These are phyloP conservation scores for Hymenoscyphus infarciens DNA, from an alignment of 2,329 filamentous ascomycete genomes.

Conservation along the genomic window DNA sequence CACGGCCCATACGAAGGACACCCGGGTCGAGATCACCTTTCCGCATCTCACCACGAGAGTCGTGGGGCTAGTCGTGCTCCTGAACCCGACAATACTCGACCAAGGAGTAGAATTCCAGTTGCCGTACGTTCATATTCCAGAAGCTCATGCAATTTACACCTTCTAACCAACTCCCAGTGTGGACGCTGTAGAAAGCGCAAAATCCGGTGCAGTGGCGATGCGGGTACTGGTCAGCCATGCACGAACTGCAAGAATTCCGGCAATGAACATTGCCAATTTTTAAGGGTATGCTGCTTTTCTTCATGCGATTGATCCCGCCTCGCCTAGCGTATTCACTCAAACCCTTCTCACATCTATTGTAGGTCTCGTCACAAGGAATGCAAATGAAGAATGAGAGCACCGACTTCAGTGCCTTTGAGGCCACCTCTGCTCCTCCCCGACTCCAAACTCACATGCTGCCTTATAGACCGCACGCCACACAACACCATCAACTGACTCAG, in stretches of 20 bases:
- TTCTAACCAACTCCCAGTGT: constrained; percentile 55
- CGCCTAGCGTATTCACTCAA: not conserved
- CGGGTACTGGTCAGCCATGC: constrained; percentile 71
- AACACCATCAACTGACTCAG: constrained; percentile 10
- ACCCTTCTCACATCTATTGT: constrained; percentile 16
- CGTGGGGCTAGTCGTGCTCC: constrained; percentile 23
- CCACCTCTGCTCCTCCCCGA: constrained; percentile 24
- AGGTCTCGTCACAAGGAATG: constrained; percentile 32
- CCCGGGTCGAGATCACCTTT: constrained; percentile 19
- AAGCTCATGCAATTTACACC: not conserved
- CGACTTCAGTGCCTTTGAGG: constrained; percentile 26
- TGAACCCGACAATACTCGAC: constrained; percentile 27
- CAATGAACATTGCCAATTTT: constrained; percentile 68
- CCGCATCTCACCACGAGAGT: constrained; percentile 20
- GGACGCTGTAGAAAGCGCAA: constrained; percentile 87
- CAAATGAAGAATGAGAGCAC: constrained; percentile 28
- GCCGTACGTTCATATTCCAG: constrained; percentile 42
- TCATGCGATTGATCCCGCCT: not conserved
- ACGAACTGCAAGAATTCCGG: constrained; percentile 77
- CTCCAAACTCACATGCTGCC: constrained; percentile 24
- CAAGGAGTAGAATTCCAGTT: constrained; percentile 46
- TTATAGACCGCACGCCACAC: constrained; percentile 20
- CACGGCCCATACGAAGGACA: constrained; percentile 19
- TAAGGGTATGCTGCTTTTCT: constrained; percentile 57
- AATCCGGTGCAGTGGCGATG: constrained; percentile 89